Conservation (phyloP, 2,329 filamentous ascomycete species). For the Emmonsiellopsis sp. region DNA sequence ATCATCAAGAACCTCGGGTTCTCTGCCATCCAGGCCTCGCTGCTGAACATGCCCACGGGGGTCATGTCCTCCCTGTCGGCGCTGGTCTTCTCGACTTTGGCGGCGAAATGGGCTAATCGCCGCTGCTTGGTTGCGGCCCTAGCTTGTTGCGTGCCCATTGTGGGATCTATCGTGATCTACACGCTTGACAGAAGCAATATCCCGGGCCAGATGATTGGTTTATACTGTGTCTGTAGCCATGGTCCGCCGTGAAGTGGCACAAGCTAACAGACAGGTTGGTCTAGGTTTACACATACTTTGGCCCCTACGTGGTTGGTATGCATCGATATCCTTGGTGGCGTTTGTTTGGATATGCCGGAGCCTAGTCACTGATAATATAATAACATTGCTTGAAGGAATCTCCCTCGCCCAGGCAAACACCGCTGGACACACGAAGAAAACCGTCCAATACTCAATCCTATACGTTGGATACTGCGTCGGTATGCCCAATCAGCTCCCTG, state of each 20-base stretch:
- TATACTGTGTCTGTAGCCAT: conserved; percentile 22
- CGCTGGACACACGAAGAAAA: conserved; percentile 33
- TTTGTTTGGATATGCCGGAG: neutral
- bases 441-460: conserved; percentile 28
- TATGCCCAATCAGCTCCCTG: neutral
- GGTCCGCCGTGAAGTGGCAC: neutral
- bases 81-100: conserved; percentile 21
- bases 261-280: neutral
- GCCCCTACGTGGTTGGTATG: conserved; percentile 21
- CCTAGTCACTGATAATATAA: neutral
- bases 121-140: conserved; percentile 22
- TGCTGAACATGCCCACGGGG: conserved; percentile 29
- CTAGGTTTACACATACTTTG: conserved; percentile 31
- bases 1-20: conserved; percentile 32
- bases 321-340: neutral
- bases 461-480: conserved; percentile 33
- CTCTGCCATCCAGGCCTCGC: conserved; percentile 22
- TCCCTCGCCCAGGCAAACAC: conserved; percentile 21
- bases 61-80: conserved; percentile 25
- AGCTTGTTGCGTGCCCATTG: conserved; percentile 21
- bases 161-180: conserved; percentile 22
- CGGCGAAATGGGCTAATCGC: conserved; percentile 21
- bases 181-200: conserved; percentile 23
- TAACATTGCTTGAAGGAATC: neutral
- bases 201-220: conserved; percentile 30